phyloP scores from a whole-genome alignment of 192 early-diverging fungal genomes.

The Backusella parvicylindrica region DNA sequence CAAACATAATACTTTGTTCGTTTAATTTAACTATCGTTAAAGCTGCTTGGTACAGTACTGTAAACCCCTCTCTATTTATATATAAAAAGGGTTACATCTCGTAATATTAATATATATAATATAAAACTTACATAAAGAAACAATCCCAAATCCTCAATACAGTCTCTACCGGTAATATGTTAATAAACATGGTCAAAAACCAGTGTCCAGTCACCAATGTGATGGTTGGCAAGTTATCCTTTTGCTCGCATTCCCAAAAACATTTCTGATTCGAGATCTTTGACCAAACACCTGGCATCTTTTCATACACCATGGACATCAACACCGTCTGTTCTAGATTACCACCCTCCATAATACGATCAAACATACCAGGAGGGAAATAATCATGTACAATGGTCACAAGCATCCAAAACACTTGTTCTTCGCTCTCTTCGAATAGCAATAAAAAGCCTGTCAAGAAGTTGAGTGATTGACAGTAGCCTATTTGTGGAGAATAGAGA shows the following conservation, averaged over 20 bases:
- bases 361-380: slow-evolving; percentile 75
- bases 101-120: slow-evolving; percentile 34
- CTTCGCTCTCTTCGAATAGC: background rate
- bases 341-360: slow-evolving; percentile 68
- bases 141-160: slow-evolving; percentile 68
- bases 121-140: slow-evolving; percentile 51
- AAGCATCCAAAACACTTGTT: slow-evolving; percentile 72
- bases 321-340: slow-evolving; percentile 70
- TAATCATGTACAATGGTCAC: slow-evolving; percentile 70
- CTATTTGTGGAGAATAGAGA: slow-evolving; percentile 69
- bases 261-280: slow-evolving; percentile 39
- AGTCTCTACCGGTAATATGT: slow-evolving; percentile 70
- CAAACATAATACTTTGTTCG: slow-evolving; percentile 53
- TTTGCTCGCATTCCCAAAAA: slow-evolving; percentile 48
- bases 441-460: slow-evolving; percentile 1
- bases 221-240: slow-evolving; percentile 56
- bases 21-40: slow-evolving; percentile 66
- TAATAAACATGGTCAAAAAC: slow-evolving; percentile 82
- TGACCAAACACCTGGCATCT: slow-evolving; percentile 46
- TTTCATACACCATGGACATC: slow-evolving; percentile 53
- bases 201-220: slow-evolving; percentile 80
- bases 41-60: slow-evolving; percentile 66
- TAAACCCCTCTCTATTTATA: slow-evolving; percentile 37
- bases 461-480: slow-evolving; percentile 84
- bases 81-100: slow-evolving; percentile 58